phyloP scores from a whole-genome alignment of 2,329 filamentous ascomycete genomes.

The Venturia asperata region DNA sequence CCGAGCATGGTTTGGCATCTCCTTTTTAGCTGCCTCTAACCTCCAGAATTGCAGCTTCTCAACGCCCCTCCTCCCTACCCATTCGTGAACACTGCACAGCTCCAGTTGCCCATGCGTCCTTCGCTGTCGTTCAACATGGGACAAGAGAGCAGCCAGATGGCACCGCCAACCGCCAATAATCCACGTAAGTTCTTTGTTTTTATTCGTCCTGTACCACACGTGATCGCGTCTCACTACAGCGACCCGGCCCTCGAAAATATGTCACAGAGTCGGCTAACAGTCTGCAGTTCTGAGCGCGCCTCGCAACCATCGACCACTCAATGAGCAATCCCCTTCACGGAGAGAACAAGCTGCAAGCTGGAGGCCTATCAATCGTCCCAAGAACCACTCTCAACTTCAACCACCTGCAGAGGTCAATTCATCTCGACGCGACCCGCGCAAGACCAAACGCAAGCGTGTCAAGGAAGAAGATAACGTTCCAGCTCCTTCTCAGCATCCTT shows the following conservation, averaged over 20 bases:
- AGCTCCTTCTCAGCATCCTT: not conserved
- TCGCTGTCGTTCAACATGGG: not conserved
- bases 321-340: not conserved
- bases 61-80: not conserved
- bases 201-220: not conserved
- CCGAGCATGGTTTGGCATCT: not conserved
- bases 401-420: not conserved
- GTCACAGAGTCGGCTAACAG: not conserved
- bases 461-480: not conserved
- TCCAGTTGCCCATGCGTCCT: not conserved
- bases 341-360: not conserved
- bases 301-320: not conserved
- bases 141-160: not conserved
- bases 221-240: not conserved
- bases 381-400: not conserved
- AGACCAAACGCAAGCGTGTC: slow-evolving; percentile 4
- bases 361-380: not conserved
- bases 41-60: not conserved
- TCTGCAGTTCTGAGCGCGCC: not conserved
- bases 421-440: not conserved
- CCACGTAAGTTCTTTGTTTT: slow-evolving; percentile 1
- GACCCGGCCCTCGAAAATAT: not conserved
- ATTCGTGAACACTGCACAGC: not conserved
- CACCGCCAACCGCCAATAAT: not conserved
- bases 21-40: slow-evolving; percentile 3